These are phyloP conservation scores for Plasmodium gonderi DNA, from an alignment of 169 alveolate species.

Conservation along the genomic window DNA sequence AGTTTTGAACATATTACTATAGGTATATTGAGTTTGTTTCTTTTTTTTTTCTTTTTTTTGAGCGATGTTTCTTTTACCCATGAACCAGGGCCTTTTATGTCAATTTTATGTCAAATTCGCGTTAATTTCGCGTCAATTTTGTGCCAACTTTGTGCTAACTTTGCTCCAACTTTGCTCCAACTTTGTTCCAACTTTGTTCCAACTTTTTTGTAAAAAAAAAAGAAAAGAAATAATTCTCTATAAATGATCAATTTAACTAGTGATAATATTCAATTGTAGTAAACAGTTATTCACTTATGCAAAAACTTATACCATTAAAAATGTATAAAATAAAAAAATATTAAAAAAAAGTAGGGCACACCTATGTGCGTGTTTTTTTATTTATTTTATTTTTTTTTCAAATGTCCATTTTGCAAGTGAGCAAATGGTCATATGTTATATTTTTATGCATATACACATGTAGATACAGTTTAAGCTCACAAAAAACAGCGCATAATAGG, in stretches of 20 bases:
- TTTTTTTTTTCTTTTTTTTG: constrained; percentile 1
- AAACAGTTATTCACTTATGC: background rate
- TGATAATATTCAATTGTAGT: background rate
- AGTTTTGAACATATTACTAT: background rate
- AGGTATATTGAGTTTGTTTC: background rate
- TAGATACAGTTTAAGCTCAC: too few species aligned
- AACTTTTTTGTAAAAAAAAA: background rate
- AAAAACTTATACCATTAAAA: background rate
- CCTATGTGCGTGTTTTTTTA: background rate
- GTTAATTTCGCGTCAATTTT: too few species aligned
- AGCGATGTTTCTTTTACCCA: background rate
- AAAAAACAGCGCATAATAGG: background rate
- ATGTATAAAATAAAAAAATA: background rate
- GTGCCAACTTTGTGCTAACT: background rate
- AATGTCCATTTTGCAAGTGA: background rate
- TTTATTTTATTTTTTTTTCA: too few species aligned
- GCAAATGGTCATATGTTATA: background rate
- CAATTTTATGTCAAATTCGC: constrained; percentile 28
- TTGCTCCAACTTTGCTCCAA: background rate
- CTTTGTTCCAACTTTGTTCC: background rate
- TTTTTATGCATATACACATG: too few species aligned
- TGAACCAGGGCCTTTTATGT: too few species aligned
- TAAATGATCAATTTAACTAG: background rate
- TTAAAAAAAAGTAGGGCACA: background rate
- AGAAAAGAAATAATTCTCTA: background rate